Base-by-base conservation (phyloP, 345 rosid genomes). In the Brassica nigra region DNA sequence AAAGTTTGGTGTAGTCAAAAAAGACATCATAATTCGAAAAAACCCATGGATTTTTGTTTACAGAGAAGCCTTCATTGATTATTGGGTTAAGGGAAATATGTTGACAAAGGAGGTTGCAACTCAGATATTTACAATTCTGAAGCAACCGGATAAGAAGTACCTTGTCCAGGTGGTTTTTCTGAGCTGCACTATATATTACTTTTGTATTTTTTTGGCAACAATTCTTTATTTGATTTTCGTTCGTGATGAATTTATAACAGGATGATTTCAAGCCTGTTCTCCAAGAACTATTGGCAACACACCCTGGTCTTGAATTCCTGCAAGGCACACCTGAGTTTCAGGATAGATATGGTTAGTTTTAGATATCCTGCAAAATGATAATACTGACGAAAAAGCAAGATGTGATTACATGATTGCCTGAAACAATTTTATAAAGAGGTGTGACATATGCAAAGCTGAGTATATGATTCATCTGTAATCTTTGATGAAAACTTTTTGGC, bases 301-400 rank as follows among this genome's bases (percentile, higher is more conserved):
- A 95, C 86, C 97, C 97, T 4, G 99, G 99, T 69, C 85, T 95
- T 80, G 99, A 95, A 75, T 95, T 95, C 86, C 84, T 95, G 76
- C 98, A 93, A 79, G 90, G 93, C 78, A 95, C 98, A 34, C 99
- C 99, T 44, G 99, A 95, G 87, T 95, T 95, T 87, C 99, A 95
- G 80, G 99, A 95, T 78, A 88, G 98, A 95, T 93, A 95, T 84
- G 99, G 99, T 93, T 79, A 8, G 97, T 91, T 44, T 61, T 61
- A 61, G 34, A 4, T 61, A 11, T 61, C 6, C 12, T 28, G 36
- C 36, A 28, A 62, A 49, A 9, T 75, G 42, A 44, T 34, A 33
- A 9, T 54, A 4, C 49, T 14, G 4, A 49, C 10, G 34, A 8
- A 18, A 11, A 65, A 39, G 16, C 72, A 59, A 27, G 76, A 67